Percentiles rank a stretch among this genome's conserved stretches.
Conservation (phyloP, 1,284 basidiomycete species). For the Ustilago curta region DNA sequence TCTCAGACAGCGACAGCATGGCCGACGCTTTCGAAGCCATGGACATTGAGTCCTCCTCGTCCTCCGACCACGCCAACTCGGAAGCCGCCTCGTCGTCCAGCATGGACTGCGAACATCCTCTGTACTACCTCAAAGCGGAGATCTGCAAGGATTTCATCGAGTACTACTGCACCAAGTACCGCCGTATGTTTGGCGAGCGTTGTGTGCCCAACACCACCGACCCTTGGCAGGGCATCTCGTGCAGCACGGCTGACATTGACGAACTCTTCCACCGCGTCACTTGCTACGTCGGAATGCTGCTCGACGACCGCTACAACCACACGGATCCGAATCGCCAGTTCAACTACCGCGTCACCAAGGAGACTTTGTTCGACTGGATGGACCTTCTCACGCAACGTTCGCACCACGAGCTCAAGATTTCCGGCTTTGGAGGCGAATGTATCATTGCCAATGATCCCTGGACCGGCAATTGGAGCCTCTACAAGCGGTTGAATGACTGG, state of each 20-base stretch:
- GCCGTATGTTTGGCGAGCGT: neutral
- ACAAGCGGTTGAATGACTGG: conserved; percentile 5
- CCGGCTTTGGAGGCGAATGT: neutral
- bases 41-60: neutral
- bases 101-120: too few species aligned
- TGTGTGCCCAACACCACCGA: neutral
- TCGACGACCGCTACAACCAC: neutral
- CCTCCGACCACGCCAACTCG: too few species aligned
- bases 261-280: conserved; percentile 21
- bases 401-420: neutral
- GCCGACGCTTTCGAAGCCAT: neutral
- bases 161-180: neutral
- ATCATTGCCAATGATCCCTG: neutral
- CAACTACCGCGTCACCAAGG: conserved; percentile 1
- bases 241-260: neutral
- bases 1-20: conserved; percentile 3
- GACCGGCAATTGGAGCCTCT: neutral
- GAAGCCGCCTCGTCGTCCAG: too few species aligned
- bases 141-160: neutral
- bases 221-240: conserved; percentile 8
- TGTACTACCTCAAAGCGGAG: too few species aligned
- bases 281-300: neutral
- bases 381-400: neutral
- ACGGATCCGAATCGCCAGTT: neutral
- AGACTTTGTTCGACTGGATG: neutral